These are phyloP conservation scores for Planoprotostelium fungivorum DNA, from an alignment of 78 protist genomes.

Conservation along the genomic window DNA sequence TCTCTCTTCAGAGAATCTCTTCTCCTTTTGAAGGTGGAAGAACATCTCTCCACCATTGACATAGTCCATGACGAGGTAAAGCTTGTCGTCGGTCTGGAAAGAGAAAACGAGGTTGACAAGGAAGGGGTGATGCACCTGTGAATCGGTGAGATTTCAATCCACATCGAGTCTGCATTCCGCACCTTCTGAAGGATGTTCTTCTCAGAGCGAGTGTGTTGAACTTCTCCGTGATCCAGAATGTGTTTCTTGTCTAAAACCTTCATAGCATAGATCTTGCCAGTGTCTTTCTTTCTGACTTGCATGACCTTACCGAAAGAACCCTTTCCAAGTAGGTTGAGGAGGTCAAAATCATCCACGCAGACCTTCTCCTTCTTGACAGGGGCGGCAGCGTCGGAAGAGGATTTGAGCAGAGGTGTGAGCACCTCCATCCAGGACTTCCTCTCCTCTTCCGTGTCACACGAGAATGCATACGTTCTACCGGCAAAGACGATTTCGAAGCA, in stretches of 20 bases:
- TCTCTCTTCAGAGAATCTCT: slow-evolving; percentile 71
- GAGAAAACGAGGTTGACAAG: slow-evolving; percentile 81
- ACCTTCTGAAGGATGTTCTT: slow-evolving; percentile 60
- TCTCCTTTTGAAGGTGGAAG: slow-evolving; percentile 76
- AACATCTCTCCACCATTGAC: slow-evolving; percentile 90
- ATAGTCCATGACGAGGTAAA: slow-evolving; percentile 89
- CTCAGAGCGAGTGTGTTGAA: slow-evolving; percentile 88
- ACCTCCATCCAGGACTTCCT: slow-evolving; percentile 52
- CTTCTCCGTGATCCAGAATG: slow-evolving; percentile 76
- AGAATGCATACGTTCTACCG: background rate
- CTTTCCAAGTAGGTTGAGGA: slow-evolving; percentile 77
- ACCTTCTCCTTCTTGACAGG: slow-evolving; percentile 48
- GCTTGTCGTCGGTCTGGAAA: slow-evolving; percentile 87
- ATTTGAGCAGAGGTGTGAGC: slow-evolving; percentile 15
- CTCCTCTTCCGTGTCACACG: slow-evolving; percentile 45
- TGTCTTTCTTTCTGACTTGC: slow-evolving; percentile 69
- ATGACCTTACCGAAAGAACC: slow-evolving; percentile 92
- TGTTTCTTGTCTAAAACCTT: slow-evolving; percentile 74
- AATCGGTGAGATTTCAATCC: background rate
- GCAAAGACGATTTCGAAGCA: background rate
- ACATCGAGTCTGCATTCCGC: background rate
- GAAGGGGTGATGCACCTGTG: slow-evolving; percentile 69
- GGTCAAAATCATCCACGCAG: slow-evolving; percentile 79
- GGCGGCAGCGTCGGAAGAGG: background rate
- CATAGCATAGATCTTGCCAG: slow-evolving; percentile 76